Evolutionary conservation across 179 eudicot genomes (phyloP).

Genomic region (Heliamphora pulchella): DNA sequence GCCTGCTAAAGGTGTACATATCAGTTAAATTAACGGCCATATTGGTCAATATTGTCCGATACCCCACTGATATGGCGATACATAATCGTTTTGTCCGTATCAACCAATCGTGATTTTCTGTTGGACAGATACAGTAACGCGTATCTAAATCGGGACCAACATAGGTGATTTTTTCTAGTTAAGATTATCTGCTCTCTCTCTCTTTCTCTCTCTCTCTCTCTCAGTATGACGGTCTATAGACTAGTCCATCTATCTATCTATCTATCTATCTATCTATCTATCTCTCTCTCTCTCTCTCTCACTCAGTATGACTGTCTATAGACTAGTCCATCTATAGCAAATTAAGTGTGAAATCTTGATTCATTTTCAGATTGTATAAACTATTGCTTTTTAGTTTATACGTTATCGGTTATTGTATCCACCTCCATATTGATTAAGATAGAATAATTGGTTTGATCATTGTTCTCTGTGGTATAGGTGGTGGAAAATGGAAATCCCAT

Average conservation of each 20-base stretch:
- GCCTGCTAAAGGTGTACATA: too few species aligned
- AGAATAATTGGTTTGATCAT: not conserved
- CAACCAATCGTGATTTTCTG: too few species aligned
- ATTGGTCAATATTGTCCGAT: too few species aligned
- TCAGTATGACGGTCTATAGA: not conserved
- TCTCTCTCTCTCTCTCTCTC: not conserved
- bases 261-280: too few species aligned
- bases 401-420: not conserved
- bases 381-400: not conserved
- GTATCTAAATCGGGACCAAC: not conserved
- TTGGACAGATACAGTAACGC: too few species aligned
- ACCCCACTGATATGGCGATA: too few species aligned
- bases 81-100: too few species aligned
- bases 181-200: not conserved
- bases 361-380: not conserved
- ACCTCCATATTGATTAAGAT: not conserved
- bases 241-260: not conserved
- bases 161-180: too few species aligned
- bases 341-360: not conserved
- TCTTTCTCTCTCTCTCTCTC: not conserved
- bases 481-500: conserved; percentile 74
- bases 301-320: not conserved
- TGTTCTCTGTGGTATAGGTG: conserved; percentile 42
- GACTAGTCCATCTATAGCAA: not conserved
- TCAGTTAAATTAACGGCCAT: too few species aligned